Percentiles rank a stretch among this genome's conserved stretches.
Conservation (phyloP, 164 flowering plant species). For the Vitis rupestris region DNA sequence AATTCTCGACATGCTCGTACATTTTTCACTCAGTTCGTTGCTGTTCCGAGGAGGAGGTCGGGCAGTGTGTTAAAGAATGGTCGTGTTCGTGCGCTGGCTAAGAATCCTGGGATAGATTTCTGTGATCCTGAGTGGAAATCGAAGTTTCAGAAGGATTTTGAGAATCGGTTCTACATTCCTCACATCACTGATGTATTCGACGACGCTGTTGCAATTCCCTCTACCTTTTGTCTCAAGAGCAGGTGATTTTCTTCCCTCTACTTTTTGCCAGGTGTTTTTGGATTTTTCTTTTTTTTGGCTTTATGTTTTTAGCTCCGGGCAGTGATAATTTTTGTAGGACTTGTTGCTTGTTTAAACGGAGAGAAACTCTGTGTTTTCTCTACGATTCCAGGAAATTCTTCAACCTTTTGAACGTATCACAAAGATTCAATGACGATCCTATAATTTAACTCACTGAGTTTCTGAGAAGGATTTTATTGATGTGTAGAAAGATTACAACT, state of each 20-base stretch:
- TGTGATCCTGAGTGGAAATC: slow-evolving; percentile 74
- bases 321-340: no score
- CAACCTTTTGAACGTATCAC: no score
- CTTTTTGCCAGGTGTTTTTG: neutral
- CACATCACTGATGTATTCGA: slow-evolving; percentile 64
- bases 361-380: no score
- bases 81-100: slow-evolving; percentile 17
- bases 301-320: no score
- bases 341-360: no score
- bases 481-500: no score
- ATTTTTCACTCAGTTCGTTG: neutral
- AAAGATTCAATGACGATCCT: no score
- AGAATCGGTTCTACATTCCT: slow-evolving; percentile 62
- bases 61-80: neutral
- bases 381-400: no score
- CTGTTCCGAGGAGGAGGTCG: neutral
- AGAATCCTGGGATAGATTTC: slow-evolving; percentile 41
- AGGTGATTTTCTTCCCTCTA: slow-evolving; percentile 14
- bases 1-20: neutral
- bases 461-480: no score
- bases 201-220: slow-evolving; percentile 56
- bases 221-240: slow-evolving; percentile 76
- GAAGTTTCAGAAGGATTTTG: slow-evolving; percentile 66
- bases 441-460: no score
- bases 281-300: neutral